A percentile compares a stretch with the other conserved stretches of the same genome.
Evolutionary conservation across 2,329 filamentous ascomycete species (phyloP).

Genomic region (Rutstroemia sp.): DNA sequence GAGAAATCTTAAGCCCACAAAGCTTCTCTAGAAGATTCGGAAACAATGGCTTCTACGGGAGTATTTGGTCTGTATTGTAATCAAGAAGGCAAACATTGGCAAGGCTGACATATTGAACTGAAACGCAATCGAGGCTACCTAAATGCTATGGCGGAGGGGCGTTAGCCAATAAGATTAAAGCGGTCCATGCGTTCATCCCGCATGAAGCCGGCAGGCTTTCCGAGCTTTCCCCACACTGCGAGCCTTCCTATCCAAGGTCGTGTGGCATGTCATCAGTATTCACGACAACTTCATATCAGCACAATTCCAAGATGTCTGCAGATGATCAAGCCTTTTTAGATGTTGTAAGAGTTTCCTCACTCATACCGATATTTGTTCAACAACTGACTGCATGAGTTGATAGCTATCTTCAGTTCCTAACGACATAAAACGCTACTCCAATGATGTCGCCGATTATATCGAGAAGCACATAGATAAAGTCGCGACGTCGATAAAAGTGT

Average conservation of each 20-base stretch:
- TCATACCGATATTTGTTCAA: neutral
- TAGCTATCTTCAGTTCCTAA: slow-evolving; percentile 51
- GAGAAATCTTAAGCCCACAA: neutral
- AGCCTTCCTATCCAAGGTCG: neutral
- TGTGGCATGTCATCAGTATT: neutral
- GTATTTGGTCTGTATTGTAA: neutral
- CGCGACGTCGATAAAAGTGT: slow-evolving; percentile 62
- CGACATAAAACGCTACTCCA: slow-evolving; percentile 64
- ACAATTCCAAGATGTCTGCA: slow-evolving; percentile 56
- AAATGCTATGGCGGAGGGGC: too few species aligned
- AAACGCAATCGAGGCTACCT: neutral
- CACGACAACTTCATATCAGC: neutral
- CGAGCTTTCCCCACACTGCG: slow-evolving; percentile 2
- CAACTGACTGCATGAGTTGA: slow-evolving; percentile 1
- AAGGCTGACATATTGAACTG: neutral
- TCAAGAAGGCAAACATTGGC: neutral
- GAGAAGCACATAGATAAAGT: slow-evolving; percentile 75
- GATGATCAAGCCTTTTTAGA: slow-evolving; percentile 75
- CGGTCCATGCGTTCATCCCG: too few species aligned
- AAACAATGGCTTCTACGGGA: neutral
- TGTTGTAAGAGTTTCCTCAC: slow-evolving; percentile 47
- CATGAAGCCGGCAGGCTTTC: too few species aligned
- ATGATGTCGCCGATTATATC: slow-evolving; percentile 69
- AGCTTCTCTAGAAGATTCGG: neutral
- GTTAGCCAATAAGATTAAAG: too few species aligned